phyloP scores from a whole-genome alignment of 345 rosid genomes.

The Hibiscus mutabilis region DNA sequence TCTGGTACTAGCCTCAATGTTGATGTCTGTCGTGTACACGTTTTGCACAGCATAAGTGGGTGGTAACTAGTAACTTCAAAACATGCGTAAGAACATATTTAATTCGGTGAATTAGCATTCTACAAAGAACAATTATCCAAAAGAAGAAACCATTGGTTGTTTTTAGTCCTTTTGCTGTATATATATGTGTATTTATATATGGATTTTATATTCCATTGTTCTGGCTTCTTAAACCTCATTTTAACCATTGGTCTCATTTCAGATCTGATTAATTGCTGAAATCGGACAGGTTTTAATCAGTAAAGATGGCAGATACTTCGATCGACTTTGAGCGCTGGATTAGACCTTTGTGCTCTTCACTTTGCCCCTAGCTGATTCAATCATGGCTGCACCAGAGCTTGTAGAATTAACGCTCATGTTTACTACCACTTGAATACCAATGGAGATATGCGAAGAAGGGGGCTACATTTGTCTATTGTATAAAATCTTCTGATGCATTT shows the following conservation, averaged over 20 bases:
- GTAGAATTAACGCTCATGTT: not conserved
- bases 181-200: not conserved
- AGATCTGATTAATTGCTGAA: not conserved
- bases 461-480: not conserved
- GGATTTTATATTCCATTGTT: not conserved
- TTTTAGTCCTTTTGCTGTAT: not conserved
- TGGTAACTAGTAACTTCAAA: not conserved
- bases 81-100: not conserved
- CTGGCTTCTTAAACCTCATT: not conserved
- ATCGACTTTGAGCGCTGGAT: not conserved
- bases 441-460: not conserved
- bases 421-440: not conserved
- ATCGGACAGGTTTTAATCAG: not conserved
- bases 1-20: not conserved
- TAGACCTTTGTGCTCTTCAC: not conserved
- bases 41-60: not conserved
- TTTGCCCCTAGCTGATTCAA: not conserved
- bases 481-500: not conserved
- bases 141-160: too few species aligned
- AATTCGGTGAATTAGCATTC: not conserved
- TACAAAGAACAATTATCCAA: not conserved
- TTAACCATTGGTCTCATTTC: not conserved
- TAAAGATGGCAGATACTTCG: not conserved
- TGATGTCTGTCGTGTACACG: not conserved
- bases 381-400: not conserved